These are phyloP conservation scores for Pyricularia pennisetigena DNA, from an alignment of 2,329 filamentous ascomycete genomes.

Conservation along the genomic window DNA sequence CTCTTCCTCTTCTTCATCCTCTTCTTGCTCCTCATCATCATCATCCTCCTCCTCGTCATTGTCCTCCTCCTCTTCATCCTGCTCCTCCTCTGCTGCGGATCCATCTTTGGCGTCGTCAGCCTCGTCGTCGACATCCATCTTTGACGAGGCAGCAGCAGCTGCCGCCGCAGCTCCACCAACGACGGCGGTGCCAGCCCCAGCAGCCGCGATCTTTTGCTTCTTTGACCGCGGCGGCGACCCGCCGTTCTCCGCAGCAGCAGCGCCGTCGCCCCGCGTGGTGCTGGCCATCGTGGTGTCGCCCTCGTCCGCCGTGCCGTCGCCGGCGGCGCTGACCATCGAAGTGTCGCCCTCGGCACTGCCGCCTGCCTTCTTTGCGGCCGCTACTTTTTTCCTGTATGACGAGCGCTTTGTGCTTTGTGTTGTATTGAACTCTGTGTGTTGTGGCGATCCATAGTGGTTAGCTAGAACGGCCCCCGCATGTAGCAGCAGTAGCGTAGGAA, in stretches of 20 bases:
- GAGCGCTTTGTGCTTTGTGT: slow-evolving; percentile 67
- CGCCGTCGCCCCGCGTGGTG: slow-evolving; percentile 4
- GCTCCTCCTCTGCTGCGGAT: slow-evolving; percentile 22
- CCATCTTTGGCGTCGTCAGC: slow-evolving; percentile 22
- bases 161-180: slow-evolving; percentile 23
- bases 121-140: slow-evolving; percentile 35
- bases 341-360: slow-evolving; percentile 16
- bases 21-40: slow-evolving; percentile 27
- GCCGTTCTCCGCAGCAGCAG: slow-evolving; percentile 9
- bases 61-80: slow-evolving; percentile 27
- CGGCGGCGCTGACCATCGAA: slow-evolving; percentile 20
- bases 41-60: slow-evolving; percentile 40
- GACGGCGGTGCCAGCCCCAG: slow-evolving; percentile 20
- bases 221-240: slow-evolving; percentile 20
- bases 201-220: slow-evolving; percentile 17
- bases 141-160: slow-evolving; percentile 21
- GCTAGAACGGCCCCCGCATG: background rate
- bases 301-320: slow-evolving; percentile 11
- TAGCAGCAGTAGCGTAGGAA: slow-evolving; percentile 5
- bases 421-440: slow-evolving; percentile 61
- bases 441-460: background rate
- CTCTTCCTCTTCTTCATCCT: slow-evolving; percentile 31
- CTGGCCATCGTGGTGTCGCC: slow-evolving; percentile 12
- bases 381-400: slow-evolving; percentile 59
- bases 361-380: slow-evolving; percentile 46